These are phyloP conservation scores for Echinosophora koreensis DNA, from an alignment of 306 rosid genomes.

Conservation along the genomic window DNA sequence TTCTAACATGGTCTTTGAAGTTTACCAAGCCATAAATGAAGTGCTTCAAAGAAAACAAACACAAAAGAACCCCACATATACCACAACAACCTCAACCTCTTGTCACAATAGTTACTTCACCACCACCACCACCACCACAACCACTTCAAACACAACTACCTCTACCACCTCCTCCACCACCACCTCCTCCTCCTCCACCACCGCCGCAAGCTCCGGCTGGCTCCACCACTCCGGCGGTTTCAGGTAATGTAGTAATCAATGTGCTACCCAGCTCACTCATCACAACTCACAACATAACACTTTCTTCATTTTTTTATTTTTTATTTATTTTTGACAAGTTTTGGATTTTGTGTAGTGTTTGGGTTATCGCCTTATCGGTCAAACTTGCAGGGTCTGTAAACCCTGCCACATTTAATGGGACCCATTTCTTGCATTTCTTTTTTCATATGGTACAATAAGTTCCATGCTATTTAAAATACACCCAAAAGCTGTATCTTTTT, in stretches of 20 bases:
- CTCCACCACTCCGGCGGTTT: conserved; percentile 51
- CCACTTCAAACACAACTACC: conserved; percentile 23
- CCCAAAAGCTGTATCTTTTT: not conserved
- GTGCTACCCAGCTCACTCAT: conserved; percentile 44
- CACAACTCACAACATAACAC: conserved; percentile 12
- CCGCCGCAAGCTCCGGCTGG: conserved; percentile 46
- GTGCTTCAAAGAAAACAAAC: conserved; percentile 61
- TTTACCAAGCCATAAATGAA: conserved; percentile 62
- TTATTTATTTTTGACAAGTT: conserved; percentile 17
- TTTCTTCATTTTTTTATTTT: not conserved
- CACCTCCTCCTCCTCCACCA: conserved; percentile 9
- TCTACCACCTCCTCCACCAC: conserved; percentile 38
- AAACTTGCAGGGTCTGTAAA: conserved; percentile 76
- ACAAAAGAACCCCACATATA: conserved; percentile 4
- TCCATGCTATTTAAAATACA: conserved; percentile 43
- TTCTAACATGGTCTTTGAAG: conserved; percentile 63
- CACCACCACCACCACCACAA: conserved; percentile 2
- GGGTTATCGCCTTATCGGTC: conserved; percentile 72
- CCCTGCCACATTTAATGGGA: conserved; percentile 73
- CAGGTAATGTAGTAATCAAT: conserved; percentile 60
- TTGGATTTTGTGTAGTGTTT: conserved; percentile 58
- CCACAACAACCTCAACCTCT: conserved; percentile 18
- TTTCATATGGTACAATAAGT: conserved; percentile 36
- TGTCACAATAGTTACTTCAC: conserved; percentile 29
- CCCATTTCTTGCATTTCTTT: conserved; percentile 38